Evolutionary conservation across 2,329 filamentous ascomycete genomes (phyloP), one percentile per base, ranked within the genome.

Genomic region (Rhinocladiella similis): DNA sequence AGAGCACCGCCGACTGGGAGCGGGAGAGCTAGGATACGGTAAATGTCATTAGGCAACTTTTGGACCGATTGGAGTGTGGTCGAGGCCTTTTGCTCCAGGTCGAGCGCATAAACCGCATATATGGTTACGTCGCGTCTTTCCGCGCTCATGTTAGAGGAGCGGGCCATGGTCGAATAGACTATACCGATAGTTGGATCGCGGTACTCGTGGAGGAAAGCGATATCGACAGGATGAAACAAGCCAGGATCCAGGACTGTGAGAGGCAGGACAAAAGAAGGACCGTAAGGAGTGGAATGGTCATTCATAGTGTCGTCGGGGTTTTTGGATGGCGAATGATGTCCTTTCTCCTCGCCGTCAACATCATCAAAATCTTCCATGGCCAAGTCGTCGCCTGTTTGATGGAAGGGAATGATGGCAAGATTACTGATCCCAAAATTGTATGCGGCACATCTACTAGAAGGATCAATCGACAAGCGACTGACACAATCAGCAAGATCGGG

Each of bases 131-230:
- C 94, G 68, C 88, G 94, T 62, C 91, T 84, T 67, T 91, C 89
- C 61, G 82, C 76, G 22, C 87, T 74, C 51, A 97, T 78, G 2
- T 90, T 87, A 53, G 82, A 80, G n/a, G 91, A 92, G 13, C 87
- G 84, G 35, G 86, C 80, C 61, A 84, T 78, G 50, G 85, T 86
- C 1, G 92, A 90, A 46, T 91, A 94, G 41, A 99, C 80, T 59
- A 99, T 92, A 54, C 93, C 94, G 75, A 99, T 96, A 0, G 94
- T 99, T 12, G 94, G 93, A 73, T 97, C 94, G 72, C 94, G 87
- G 73, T 99, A 99, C 76, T 97, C 93, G 80, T 97, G 85, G 63
- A 99, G 78, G 72, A 99, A 99, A 53, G 90, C 87, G 68, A 99
- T 84, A 70, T 96, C 90, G 68, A 97, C 86, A 47, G 93, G 91